Percentiles rank a stretch among this genome's conserved stretches.
phyloP scores from a whole-genome alignment of 352 stramenopile genomes.

The Pythium angustatum region DNA sequence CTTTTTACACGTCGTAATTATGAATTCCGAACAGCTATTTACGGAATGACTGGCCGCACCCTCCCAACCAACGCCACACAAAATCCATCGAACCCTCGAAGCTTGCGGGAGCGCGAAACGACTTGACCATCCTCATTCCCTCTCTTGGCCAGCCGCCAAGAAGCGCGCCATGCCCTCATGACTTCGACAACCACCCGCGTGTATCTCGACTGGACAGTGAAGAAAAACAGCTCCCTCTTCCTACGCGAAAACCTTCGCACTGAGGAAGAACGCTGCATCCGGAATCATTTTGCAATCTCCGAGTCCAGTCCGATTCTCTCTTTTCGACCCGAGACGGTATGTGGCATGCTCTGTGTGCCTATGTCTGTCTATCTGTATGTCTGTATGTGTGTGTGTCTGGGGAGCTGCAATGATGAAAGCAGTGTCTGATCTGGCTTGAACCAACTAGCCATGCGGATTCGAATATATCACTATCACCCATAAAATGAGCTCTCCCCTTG shows the following conservation, averaged over 20 bases:
- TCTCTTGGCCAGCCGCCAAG: conserved; percentile 15
- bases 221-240: conserved; percentile 90
- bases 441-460: conserved; percentile 91
- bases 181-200: neutral
- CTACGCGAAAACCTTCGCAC: conserved; percentile 51
- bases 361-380: conserved; percentile 27
- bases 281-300: conserved; percentile 89
- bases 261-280: conserved; percentile 87
- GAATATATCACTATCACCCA: conserved; percentile 93
- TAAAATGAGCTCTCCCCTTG: conserved; percentile 85
- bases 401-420: conserved; percentile 84
- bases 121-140: conserved; percentile 16
- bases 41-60: conserved; percentile 31
- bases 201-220: conserved; percentile 56
- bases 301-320: conserved; percentile 49
- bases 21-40: conserved; percentile 20
- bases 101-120: no score
- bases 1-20: conserved; percentile 28
- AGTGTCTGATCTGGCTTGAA: conserved; percentile 85
- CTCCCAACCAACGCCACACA: conserved; percentile 3
- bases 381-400: conserved; percentile 24
- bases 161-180: neutral
- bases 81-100: neutral
- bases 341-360: conserved; percentile 27
- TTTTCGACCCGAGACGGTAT: conserved; percentile 6